A percentile compares a stretch with the other conserved stretches of the same genome.
These are phyloP conservation scores for Cantharellus anzutake DNA, from an alignment of 768 basidiomycete species.

Conservation along the genomic window DNA sequence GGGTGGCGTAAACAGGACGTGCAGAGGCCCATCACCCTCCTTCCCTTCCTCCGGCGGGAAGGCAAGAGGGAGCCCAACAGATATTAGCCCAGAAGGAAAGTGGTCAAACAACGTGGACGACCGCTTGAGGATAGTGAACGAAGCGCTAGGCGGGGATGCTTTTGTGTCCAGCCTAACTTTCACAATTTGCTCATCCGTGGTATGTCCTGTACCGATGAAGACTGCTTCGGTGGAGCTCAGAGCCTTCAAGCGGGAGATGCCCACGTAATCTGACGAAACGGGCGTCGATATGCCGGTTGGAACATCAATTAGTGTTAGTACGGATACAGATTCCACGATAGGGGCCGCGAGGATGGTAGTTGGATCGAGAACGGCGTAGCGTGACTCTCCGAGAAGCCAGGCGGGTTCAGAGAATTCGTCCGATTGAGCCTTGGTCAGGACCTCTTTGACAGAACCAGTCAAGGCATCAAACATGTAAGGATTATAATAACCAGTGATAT, in stretches of 20 bases:
- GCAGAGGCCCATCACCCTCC: constrained; percentile 22
- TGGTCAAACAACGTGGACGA: neutral
- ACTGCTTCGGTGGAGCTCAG: constrained; percentile 9
- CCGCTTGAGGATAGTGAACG: constrained; percentile 6
- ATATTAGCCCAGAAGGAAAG: constrained; percentile 1
- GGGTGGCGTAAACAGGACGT: constrained; percentile 50
- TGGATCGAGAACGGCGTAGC: constrained; percentile 21
- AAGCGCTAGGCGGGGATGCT: neutral
- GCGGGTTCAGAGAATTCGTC: constrained; percentile 39
- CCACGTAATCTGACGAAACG: constrained; percentile 8
- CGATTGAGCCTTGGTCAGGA: constrained; percentile 25
- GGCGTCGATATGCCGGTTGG: constrained; percentile 6
- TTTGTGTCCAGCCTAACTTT: constrained; percentile 4
- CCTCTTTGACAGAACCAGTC: constrained; percentile 18
- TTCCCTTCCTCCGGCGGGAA: neutral
- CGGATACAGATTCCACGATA: constrained; percentile 23
- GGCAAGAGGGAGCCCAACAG: constrained; percentile 1
- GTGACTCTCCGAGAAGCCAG: constrained; percentile 34
- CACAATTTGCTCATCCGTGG: constrained; percentile 9
- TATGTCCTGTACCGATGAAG: constrained; percentile 11
- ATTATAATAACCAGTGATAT: constrained; percentile 47
- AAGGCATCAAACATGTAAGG: constrained; percentile 33
- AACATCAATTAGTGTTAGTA: constrained; percentile 25
- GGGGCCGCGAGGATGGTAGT: constrained; percentile 23
- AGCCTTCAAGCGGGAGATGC: constrained; percentile 6